These are phyloP conservation scores for Psilocybe subaeruginosa DNA, from an alignment of 768 basidiomycete species.

Conservation along the genomic window DNA sequence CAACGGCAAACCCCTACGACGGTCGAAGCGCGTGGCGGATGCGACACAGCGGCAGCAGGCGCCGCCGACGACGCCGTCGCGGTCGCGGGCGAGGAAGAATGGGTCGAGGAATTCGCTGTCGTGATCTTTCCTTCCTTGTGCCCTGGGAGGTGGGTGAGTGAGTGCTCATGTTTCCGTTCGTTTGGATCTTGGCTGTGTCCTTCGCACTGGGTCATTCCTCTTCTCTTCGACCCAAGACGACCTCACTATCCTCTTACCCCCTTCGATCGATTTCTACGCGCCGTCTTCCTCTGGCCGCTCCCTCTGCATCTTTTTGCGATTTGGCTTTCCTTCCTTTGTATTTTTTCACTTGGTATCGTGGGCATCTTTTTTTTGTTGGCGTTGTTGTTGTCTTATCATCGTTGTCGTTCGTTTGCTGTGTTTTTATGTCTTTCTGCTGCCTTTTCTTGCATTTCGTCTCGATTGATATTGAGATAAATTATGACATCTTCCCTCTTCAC, in stretches of 20 bases:
- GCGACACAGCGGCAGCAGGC: slow-evolving; percentile 43
- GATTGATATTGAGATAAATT: slow-evolving; percentile 15
- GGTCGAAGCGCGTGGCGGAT: slow-evolving; percentile 73
- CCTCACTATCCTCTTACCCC: too few species aligned
- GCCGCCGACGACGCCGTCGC: slow-evolving; percentile 40
- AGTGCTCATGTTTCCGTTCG: slow-evolving; percentile 7
- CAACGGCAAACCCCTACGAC: slow-evolving; percentile 43
- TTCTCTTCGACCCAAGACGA: too few species aligned
- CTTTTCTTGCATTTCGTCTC: neutral
- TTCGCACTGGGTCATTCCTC: too few species aligned
- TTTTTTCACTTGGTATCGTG: neutral
- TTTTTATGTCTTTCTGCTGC: neutral
- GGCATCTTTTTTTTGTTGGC: neutral
- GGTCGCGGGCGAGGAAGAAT: slow-evolving; percentile 23
- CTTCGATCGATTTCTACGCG: too few species aligned
- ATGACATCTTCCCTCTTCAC: slow-evolving; percentile 6
- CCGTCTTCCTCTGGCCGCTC: neutral
- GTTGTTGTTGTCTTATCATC: neutral
- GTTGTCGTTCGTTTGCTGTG: slow-evolving; percentile 2
- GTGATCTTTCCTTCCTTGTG: slow-evolving; percentile 20
- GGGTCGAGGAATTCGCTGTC: slow-evolving; percentile 43
- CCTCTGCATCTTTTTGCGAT: neutral
- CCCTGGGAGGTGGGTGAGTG: neutral
- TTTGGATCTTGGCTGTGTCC: neutral
- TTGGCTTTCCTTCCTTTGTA: neutral